Evolutionary conservation across 176 grass and related monocot genomes (phyloP), one percentile per base, ranked within the genome.

Genomic region (Oryza punctata): DNA sequence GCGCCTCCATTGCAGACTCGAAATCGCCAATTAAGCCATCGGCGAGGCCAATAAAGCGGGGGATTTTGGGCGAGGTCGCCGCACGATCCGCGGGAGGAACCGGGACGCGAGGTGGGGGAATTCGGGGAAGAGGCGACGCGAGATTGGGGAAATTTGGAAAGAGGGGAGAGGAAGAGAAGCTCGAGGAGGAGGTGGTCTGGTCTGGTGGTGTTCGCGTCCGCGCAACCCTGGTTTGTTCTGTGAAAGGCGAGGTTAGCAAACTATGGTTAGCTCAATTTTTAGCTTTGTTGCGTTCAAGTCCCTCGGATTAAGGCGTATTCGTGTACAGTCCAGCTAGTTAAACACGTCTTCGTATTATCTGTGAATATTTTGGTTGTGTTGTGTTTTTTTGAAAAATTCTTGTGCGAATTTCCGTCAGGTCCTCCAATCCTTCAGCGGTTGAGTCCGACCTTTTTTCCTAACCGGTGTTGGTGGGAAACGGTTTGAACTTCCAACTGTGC

Each of bases 1-100:
- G 95, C 18, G 92, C 94, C 85, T 95, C 89, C 95, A 98, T 98
- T 77, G 44, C 75, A 78, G 27, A 81, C 40, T 89, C 75, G 33
- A 66, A 23, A 79, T 68, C 82, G 73, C 38, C 27, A 40, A 59
- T 86, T 27, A 90, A 28, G 25, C 84, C 88, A 90, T 90, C 73
- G 37, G 1, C 70, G 60, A 8, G 13, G 68, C 29, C 77, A 19
- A 44, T 43, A 45, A 60, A 24, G 59, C 8, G 78, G 38, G 11
- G 46, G 72, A 29, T 63, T 52, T 25, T 3, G n/a, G 28, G 46
- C 46, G 0, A 59, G 12, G 25, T 11, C 50, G 3, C 24, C 10
- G 77, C 2, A 27, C 28, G 38, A 78, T 5, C 33, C 9, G 67
- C 37, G 18, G 35, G 19, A 12, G 38, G 54, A 33, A 64, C 23